A percentile compares a stretch with the other conserved stretches of the same genome.
These are phyloP conservation scores for Coniferiporia weirii DNA, from an alignment of 1,284 basidiomycete species.

Conservation along the genomic window DNA sequence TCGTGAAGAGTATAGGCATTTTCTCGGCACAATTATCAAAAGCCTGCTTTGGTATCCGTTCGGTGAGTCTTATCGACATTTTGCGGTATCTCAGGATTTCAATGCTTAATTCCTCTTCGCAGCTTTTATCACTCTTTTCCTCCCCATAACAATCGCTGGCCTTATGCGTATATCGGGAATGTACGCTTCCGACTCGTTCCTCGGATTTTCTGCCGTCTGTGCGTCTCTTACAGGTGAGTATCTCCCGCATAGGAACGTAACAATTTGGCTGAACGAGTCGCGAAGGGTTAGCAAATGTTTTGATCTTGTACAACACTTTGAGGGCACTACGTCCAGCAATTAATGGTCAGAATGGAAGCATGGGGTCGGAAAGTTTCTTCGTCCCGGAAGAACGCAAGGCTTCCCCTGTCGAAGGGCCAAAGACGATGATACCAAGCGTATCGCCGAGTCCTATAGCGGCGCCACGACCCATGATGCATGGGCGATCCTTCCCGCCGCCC, in stretches of 20 bases:
- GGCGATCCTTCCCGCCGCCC: conserved; percentile 14
- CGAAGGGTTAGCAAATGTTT: conserved; percentile 56
- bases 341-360: conserved; percentile 1
- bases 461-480: conserved; percentile 4
- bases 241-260: not conserved
- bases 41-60: conserved; percentile 64
- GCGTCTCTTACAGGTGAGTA: conserved; percentile 13
- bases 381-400: conserved; percentile 14
- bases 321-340: conserved; percentile 56
- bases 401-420: conserved; percentile 16
- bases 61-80: conserved; percentile 34
- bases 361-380: conserved; percentile 17
- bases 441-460: not conserved
- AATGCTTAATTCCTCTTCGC: not conserved
- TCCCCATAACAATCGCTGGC: conserved; percentile 17
- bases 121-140: conserved; percentile 11
- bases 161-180: conserved; percentile 12
- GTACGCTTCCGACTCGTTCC: conserved; percentile 7
- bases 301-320: conserved; percentile 63
- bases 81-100: not conserved
- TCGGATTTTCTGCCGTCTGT: conserved; percentile 24
- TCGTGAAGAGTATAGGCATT: conserved; percentile 48
- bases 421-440: not conserved
- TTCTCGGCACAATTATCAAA: conserved; percentile 51
- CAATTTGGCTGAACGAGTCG: conserved; percentile 2